phyloP scores from a whole-genome alignment of 2,329 filamentous ascomycete species.

The Lasiodiplodia gonubiensis region DNA sequence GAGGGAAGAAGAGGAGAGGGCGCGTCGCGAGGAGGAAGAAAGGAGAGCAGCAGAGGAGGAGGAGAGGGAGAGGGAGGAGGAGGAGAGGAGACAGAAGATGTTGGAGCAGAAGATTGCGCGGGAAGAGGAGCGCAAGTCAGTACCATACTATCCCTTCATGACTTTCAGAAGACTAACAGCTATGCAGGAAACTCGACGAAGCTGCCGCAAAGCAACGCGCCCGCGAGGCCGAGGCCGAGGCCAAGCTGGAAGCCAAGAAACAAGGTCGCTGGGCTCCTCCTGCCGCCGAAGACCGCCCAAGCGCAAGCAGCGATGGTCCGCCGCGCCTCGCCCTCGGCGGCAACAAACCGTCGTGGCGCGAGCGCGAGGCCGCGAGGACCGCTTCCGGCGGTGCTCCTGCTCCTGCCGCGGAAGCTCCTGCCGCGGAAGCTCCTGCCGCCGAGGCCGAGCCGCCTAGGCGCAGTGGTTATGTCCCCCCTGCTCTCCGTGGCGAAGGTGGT shows the following conservation, averaged over 20 bases:
- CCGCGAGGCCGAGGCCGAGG: conserved; percentile 83
- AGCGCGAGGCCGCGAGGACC: conserved; percentile 65
- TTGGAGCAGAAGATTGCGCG: conserved; percentile 71
- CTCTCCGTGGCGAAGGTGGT: conserved; percentile 45
- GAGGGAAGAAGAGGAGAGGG: conserved; percentile 81
- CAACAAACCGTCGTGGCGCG: conserved; percentile 73
- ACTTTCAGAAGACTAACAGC: conserved; percentile 41
- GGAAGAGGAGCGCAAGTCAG: conserved; percentile 65
- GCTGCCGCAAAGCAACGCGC: conserved; percentile 71
- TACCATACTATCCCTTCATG: conserved; percentile 31
- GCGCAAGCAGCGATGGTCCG: conserved; percentile 53
- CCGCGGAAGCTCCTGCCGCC: conserved; percentile 41
- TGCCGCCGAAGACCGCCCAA: conserved; percentile 39
- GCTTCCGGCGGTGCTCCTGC: conserved; percentile 32
- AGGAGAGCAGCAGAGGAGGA: conserved; percentile 80
- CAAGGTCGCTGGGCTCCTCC: conserved; percentile 41
- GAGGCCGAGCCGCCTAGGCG: conserved; percentile 45
- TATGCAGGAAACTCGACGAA: conserved; percentile 65
- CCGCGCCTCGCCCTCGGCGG: conserved; percentile 68
- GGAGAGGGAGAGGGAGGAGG: conserved; percentile 78
- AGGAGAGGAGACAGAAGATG: conserved; percentile 76
- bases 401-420: conserved; percentile 40
- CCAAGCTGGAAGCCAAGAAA: conserved; percentile 70
- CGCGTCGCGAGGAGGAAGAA: conserved; percentile 83
- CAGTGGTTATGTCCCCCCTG: conserved; percentile 54